Base-by-base conservation (phyloP, 345 rosid genomes). In the Excoecaria cochinchinensis region DNA sequence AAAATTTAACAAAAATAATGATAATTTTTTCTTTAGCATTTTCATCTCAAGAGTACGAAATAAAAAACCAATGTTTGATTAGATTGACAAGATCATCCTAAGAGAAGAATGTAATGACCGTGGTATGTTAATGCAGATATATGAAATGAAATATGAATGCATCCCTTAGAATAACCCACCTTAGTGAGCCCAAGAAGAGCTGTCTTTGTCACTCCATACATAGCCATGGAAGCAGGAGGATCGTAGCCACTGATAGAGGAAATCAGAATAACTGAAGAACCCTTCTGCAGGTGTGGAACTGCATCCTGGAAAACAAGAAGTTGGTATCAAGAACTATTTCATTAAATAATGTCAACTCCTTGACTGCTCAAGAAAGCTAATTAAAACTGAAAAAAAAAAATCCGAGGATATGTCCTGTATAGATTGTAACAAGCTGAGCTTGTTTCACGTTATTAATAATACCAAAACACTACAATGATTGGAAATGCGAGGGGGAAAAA, bases 121-220 rank as follows among this genome's bases (percentile, higher is more conserved):
- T 31, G 31, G 31, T 31, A 31, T 31, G 31, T 31, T 31, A 31
- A 31, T 31, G 31, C 31, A 31, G 31, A 31, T 31, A 2, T 56
- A 24, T 15, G 19, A 62, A 2, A 62, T 36, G 31, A 1, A n/a
- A 58, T 16, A 15, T 50, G 46, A 63, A 14, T 8, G 42, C 44
- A 42, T 55, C 42, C 5, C 46, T 24, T 4, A 19, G 19, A 46
- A 40, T 17, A 15, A 21, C 78, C 10, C 69, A 93, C 99, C 93
- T 95, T 95, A 52, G 92, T 89, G 38, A 95, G 85, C 39, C 97
- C 99, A 36, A 95, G 87, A 77, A 93, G 91, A 58, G 99, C 97
- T 0, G 99, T 95, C 84, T 95, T 95, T 10, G 97, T 90, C 51
- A 95, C 96, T 22, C 97, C 99, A 78, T 95, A 95, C 97, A 95